phyloP scores from a whole-genome alignment of 2,329 filamentous ascomycete species.

The Daldinia eschscholtzii region DNA sequence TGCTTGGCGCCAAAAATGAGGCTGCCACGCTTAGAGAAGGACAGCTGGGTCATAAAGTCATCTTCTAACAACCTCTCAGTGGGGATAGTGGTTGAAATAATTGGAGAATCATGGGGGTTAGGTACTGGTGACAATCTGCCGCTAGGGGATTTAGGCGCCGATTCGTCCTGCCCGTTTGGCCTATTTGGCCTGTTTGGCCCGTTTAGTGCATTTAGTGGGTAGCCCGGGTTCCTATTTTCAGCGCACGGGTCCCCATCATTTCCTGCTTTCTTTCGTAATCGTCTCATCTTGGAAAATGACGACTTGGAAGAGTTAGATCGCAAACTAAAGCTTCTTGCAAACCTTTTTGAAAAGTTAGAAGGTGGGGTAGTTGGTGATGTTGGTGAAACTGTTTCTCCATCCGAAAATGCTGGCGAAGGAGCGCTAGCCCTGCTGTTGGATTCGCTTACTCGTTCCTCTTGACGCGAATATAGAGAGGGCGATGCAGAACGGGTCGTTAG shows the following conservation, averaged over 20 bases:
- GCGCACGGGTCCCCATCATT: constrained; percentile 40
- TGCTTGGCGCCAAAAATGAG: constrained; percentile 69
- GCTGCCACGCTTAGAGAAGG: constrained; percentile 74
- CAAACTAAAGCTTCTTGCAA: constrained; percentile 49
- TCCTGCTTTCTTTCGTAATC: constrained; percentile 47
- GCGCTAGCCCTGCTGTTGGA: constrained; percentile 49
- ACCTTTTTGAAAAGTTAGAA: constrained; percentile 48
- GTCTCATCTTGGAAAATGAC: constrained; percentile 43
- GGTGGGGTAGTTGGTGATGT: constrained; percentile 50
- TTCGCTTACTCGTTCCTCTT: constrained; percentile 46
- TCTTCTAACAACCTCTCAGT: constrained; percentile 69
- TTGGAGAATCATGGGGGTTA: constrained; percentile 61
- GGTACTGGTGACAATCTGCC: constrained; percentile 45
- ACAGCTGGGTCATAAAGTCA: constrained; percentile 67
- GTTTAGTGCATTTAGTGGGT: constrained; percentile 33
- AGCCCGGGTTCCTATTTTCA: constrained; percentile 40
- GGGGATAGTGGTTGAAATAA: constrained; percentile 67
- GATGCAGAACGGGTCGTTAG: constrained; percentile 48
- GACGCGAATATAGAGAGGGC: constrained; percentile 51
- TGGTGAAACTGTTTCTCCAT: constrained; percentile 49
- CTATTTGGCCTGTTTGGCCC: constrained; percentile 3
- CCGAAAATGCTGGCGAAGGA: constrained; percentile 49
- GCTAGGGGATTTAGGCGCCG: constrained; percentile 46
- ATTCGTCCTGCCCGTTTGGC: constrained; percentile 26
- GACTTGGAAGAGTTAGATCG: constrained; percentile 46